Percentiles rank a stretch among this genome's conserved stretches.
Evolutionary conservation across 768 basidiomycete genomes (phyloP).

Genomic region (Leccinum olivaceopallidum): DNA sequence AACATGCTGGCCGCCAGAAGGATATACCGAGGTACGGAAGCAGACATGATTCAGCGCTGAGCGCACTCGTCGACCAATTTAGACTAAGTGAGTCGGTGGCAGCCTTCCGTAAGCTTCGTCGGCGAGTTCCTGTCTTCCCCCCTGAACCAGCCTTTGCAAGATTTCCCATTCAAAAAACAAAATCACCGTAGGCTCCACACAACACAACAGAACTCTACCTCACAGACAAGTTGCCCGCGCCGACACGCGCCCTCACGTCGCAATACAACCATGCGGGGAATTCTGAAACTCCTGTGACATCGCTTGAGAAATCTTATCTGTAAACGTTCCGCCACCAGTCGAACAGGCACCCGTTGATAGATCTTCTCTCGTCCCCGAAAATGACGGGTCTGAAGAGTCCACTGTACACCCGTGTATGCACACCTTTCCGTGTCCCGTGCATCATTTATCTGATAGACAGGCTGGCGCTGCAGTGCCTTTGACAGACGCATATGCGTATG

Average conservation of each 20-base stretch:
- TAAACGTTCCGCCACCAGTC: constrained; percentile 10
- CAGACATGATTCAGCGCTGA: not conserved
- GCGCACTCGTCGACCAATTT: constrained; percentile 12
- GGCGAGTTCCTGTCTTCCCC: constrained; percentile 6
- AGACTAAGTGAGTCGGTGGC: constrained; percentile 4
- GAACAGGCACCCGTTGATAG: constrained; percentile 17
- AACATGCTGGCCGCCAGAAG: not conserved
- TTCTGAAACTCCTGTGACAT: constrained; percentile 4
- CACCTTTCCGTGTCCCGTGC: constrained; percentile 7
- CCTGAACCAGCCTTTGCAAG: constrained; percentile 2
- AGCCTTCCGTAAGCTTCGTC: constrained; percentile 12
- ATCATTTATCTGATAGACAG: constrained; percentile 2
- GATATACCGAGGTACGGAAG: constrained; percentile 2
- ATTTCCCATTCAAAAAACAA: constrained; percentile 7
- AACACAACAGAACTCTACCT: not conserved
- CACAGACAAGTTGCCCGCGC: not conserved
- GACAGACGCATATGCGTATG: not conserved
- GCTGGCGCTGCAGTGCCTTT: constrained; percentile 2
- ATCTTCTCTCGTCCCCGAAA: constrained; percentile 11
- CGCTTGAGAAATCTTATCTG: constrained; percentile 11
- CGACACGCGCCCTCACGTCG: constrained; percentile 2
- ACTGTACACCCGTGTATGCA: not conserved
- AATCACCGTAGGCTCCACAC: not conserved
- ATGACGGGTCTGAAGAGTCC: constrained; percentile 4
- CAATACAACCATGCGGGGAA: constrained; percentile 30